Evolutionary conservation across 2,329 filamentous ascomycete genomes (phyloP).

Genomic region (Ophiostoma triangulosporum): DNA sequence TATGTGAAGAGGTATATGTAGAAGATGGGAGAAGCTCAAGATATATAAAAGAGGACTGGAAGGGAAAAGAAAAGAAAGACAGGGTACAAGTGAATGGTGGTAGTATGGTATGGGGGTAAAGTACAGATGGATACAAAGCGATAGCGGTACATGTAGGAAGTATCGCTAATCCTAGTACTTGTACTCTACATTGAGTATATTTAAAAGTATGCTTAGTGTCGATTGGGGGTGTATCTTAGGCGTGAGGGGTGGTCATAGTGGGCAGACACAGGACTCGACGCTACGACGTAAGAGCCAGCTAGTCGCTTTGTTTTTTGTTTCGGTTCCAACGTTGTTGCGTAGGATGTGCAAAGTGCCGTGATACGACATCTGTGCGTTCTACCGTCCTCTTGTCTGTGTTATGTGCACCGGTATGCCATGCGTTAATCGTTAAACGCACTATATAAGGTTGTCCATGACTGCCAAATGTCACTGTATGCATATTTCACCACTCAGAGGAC

Average conservation of each 20-base stretch:
- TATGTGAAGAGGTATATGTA: neutral
- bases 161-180: no score
- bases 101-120: neutral
- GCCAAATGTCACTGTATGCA: no score
- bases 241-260: no score
- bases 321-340: constrained; percentile 1
- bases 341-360: neutral
- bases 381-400: neutral
- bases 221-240: neutral
- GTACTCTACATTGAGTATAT: neutral
- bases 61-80: neutral
- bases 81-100: neutral
- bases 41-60: neutral
- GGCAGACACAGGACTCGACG: no score
- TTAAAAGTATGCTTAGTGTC: neutral
- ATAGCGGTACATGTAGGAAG: neutral
- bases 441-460: no score
- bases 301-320: neutral
- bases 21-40: neutral
- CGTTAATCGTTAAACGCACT: no score
- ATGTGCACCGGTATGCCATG: neutral
- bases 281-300: no score
- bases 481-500: no score
- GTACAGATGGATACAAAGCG: neutral
- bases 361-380: neutral